Base-by-base conservation (phyloP, 2,329 filamentous ascomycete species). In the Beauveria medogensis region DNA sequence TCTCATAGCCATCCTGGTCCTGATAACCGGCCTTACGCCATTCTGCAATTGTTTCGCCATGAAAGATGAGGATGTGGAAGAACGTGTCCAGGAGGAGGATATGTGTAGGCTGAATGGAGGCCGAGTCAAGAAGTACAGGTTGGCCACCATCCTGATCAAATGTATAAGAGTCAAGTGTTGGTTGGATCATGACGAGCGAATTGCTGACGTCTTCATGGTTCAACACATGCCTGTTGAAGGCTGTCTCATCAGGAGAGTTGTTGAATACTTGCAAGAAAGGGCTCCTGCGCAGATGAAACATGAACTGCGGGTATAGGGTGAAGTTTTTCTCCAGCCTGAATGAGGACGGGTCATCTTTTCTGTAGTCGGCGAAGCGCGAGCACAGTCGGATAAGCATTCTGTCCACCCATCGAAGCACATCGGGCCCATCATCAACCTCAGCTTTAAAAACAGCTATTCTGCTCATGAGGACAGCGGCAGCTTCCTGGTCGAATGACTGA, bases 221-320 rank as follows among this genome's bases (percentile, higher is more conserved):
- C 65, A 99, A 82, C 3, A 99, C 92, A 71, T 99, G 94, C 63
- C 94, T 85, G 73, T 97, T 96, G 76, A 99, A 99, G n/a, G 94
- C 94, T 26, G 94, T 99, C 76, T 99, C 94, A 69, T 99, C 94
- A 8, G 94, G 94, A 0, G 93, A 97, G 75, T 97, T 99, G 80
- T 99, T 99, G 84, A 99, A 99, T 61, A 99, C 92, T 72, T 99
- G 94, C 65, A 99, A 77, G 80, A 99, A 99, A 75, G 97, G 94
- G 75, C 92, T 96, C 75, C 94, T 86, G 68, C 94, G 89, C 63
- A 99, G 83, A 74, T 99, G 94, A 82, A 99, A 99, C 94, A 99
- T 99, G 78, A 99, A 99, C 73, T 99, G 94, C 28, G 94, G 94
- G 71, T 99, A 99, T 18, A 99, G 82, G 0, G 93, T 97, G 72